Conservation (phyloP, 495 filamentous ascomycete genomes). For the Amphirosellinia nigrospora region DNA sequence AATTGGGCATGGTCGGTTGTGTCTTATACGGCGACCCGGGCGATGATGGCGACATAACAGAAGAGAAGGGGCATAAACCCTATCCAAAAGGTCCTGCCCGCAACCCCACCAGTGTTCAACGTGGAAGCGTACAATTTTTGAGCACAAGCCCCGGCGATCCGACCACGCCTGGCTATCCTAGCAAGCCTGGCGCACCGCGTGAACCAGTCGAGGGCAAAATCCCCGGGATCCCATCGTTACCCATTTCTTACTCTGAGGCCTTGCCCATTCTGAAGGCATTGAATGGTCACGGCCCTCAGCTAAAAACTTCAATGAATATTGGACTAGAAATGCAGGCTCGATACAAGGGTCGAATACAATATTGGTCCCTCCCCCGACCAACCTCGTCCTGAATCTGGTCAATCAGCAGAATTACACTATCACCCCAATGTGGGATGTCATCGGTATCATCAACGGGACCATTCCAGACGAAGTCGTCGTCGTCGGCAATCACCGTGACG, state of each 20-base stretch:
- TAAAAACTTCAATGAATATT: conserved; percentile 72
- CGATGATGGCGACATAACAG: conserved; percentile 81
- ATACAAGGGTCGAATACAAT: conserved; percentile 86
- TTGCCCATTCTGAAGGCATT: conserved; percentile 85
- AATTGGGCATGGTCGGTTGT: conserved; percentile 87
- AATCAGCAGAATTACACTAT: conserved; percentile 90
- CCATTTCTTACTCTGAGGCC: conserved; percentile 87
- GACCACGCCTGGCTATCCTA: conserved; percentile 93
- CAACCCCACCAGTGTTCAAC: conserved; percentile 86
- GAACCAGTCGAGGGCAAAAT: conserved; percentile 69
- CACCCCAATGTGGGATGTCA: conserved; percentile 93
- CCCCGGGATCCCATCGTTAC: conserved; percentile 88
- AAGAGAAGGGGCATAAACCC: conserved; percentile 75
- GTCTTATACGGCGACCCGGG: conserved; percentile 90
- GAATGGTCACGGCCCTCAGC: conserved; percentile 87
- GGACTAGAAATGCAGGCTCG: conserved; percentile 74
- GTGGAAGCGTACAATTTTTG: conserved; percentile 88
- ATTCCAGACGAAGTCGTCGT: conserved; percentile 82
- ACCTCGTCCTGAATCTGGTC: conserved; percentile 77
- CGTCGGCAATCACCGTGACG: conserved; percentile 94
- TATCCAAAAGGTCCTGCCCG: conserved; percentile 91
- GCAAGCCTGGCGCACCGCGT: conserved; percentile 86
- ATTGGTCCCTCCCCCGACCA: conserved; percentile 82
- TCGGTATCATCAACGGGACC: conserved; percentile 92
- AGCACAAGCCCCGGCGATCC: conserved; percentile 68